Evolutionary conservation across 2,329 filamentous ascomycete species (phyloP), one percentile per base, ranked within the genome.

Genomic region (Colletotrichum liaoningense): DNA sequence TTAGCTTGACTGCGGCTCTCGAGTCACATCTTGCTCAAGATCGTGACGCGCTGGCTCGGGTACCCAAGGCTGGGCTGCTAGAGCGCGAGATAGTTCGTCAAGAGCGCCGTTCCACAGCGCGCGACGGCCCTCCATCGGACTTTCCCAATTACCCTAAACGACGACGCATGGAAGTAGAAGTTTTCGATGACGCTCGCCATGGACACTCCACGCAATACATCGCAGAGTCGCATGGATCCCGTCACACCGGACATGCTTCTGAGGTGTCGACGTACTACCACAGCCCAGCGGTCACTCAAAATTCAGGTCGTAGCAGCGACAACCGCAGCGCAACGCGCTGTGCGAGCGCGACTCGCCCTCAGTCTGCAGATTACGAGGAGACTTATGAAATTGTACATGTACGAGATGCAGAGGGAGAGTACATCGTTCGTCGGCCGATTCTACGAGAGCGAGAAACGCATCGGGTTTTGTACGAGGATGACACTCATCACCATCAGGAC

Each of bases 351-450:
- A 14, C 33, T 11, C 46, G 57, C 8, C 16, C 22, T 46, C 46
- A 28, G 5, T 35, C 69, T 26, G 11, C 54, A 22, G 69, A 65
- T 24, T 65, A 63, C 16, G 69, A 77, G 6, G 83, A 84, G 59
- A 75, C 82, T 5, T 85, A 84, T 72, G 87, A 89, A 76, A 79
- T 87, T 12, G 81, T 89, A 42, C 83, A 85, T 52, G 83, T 87
- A 8, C 80, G 82, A 14, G 84, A 86, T 75, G 80, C 83, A 2
- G 79, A 83, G 24, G 86, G 86, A 12, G 82, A 86, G 62, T 88
- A 88, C 73, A 84, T 85, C 72, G 82, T 88, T 66, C 82, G 83
- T 52, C 82, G 85, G 33, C 85, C 86, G 5, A 75, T 85, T 28
- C 78, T 78, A 54, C 78, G 79, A 35, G 81, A 81, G 30, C 75